These are phyloP conservation scores for Tetracentron sinense DNA, from an alignment of 164 flowering plant genomes.

Conservation along the genomic window DNA sequence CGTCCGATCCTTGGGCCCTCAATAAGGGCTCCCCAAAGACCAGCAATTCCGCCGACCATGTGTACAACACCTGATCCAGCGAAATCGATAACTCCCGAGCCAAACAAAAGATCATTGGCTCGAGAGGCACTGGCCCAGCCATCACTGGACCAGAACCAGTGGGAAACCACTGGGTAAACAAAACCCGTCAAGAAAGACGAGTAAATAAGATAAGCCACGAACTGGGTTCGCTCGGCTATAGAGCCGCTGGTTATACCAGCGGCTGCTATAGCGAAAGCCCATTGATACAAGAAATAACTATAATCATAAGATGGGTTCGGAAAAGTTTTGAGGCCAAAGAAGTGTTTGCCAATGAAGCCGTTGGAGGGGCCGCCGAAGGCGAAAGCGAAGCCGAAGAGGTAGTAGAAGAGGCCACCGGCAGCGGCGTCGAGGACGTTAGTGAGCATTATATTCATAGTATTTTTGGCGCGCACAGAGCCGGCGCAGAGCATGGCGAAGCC, in stretches of 20 bases:
- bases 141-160: slow-evolving; percentile 76
- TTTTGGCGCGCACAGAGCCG: slow-evolving; percentile 53
- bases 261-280: slow-evolving; percentile 88
- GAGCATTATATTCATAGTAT: slow-evolving; percentile 52
- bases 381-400: slow-evolving; percentile 44
- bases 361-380: slow-evolving; percentile 39
- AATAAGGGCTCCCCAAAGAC: slow-evolving; percentile 67
- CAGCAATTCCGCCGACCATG: slow-evolving; percentile 74
- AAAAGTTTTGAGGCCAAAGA: slow-evolving; percentile 46
- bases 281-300: slow-evolving; percentile 56
- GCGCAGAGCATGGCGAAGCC: slow-evolving; percentile 61
- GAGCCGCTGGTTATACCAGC: slow-evolving; percentile 82
- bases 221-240: slow-evolving; percentile 77
- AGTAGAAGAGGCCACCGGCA: slow-evolving; percentile 42
- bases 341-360: slow-evolving; percentile 40
- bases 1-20: slow-evolving; percentile 78
- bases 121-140: slow-evolving; percentile 63
- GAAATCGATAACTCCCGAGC: slow-evolving; percentile 65
- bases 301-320: slow-evolving; percentile 40
- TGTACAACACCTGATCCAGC: slow-evolving; percentile 80
- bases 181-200: slow-evolving; percentile 69
- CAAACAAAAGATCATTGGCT: slow-evolving; percentile 33
- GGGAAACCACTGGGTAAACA: slow-evolving; percentile 73
- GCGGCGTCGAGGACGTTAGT: slow-evolving; percentile 52
- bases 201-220: slow-evolving; percentile 66